Evolutionary conservation across 768 basidiomycete genomes (phyloP).

Genomic region (Botryobasidium botryosum): DNA sequence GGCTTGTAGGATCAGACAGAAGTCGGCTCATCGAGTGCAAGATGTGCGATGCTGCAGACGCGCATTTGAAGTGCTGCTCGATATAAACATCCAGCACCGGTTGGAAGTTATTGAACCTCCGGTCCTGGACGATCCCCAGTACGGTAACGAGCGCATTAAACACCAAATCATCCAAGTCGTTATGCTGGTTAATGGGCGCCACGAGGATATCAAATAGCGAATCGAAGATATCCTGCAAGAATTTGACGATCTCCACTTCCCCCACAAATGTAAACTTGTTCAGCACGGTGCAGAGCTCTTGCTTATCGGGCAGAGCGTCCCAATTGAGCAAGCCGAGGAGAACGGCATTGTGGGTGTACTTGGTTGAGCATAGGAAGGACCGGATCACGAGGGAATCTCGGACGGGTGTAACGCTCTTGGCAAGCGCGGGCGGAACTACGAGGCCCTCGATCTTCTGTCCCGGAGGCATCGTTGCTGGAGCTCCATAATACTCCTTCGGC

Average conservation of each 20-base stretch:
- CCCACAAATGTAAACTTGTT: conserved; percentile 80
- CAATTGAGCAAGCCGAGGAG: conserved; percentile 66
- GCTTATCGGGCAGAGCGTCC: conserved; percentile 45
- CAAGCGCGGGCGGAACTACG: conserved; percentile 38
- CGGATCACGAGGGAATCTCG: conserved; percentile 69
- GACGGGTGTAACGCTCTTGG: conserved; percentile 46
- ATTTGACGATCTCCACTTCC: conserved; percentile 90
- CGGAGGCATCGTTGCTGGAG: conserved; percentile 39
- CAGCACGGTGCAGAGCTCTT: conserved; percentile 50
- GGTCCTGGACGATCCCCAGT: conserved; percentile 81
- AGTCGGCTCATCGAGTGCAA: conserved; percentile 77
- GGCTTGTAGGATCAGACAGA: conserved; percentile 50
- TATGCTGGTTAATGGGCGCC: conserved; percentile 51
- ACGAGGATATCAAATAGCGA: conserved; percentile 79
- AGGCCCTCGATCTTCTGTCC: conserved; percentile 47
- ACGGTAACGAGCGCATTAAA: conserved; percentile 86
- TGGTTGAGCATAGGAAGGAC: conserved; percentile 81
- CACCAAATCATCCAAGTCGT: conserved; percentile 69
- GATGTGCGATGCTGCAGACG: conserved; percentile 67
- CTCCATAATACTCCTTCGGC: conserved; percentile 54
- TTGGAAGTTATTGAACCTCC: conserved; percentile 89
- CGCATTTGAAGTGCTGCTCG: conserved; percentile 69
- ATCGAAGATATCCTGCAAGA: conserved; percentile 80
- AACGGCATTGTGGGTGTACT: conserved; percentile 79
- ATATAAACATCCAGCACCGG: conserved; percentile 90